A percentile compares a stretch with the other conserved stretches of the same genome.
These are phyloP conservation scores for Jimgerdemannia lactiflua DNA, from an alignment of 192 early-diverging fungal species.

Conservation along the genomic window DNA sequence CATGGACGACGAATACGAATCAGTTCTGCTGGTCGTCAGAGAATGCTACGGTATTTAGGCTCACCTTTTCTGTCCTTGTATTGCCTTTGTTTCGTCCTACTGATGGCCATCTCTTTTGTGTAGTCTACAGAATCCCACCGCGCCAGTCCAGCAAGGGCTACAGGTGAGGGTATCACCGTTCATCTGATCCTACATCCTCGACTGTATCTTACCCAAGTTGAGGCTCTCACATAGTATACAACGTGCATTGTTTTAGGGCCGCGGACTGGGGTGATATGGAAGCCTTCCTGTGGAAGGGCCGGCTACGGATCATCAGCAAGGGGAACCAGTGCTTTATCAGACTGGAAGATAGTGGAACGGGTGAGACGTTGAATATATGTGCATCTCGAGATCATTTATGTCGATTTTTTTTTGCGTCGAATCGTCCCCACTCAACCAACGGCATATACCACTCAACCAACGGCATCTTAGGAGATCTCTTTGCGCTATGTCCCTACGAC, in stretches of 20 bases:
- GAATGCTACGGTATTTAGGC: conserved; percentile 64
- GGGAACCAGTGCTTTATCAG: conserved; percentile 68
- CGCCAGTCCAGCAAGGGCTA: conserved; percentile 63
- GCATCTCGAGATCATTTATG: not conserved
- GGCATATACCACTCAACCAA: not conserved
- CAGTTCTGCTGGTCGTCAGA: conserved; percentile 73
- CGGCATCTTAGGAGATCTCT: conserved; percentile 63
- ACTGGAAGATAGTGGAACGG: conserved; percentile 64
- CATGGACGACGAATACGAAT: conserved; percentile 69
- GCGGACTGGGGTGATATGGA: conserved; percentile 78
- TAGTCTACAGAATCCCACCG: conserved; percentile 71
- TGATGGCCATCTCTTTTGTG: not conserved
- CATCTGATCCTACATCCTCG: not conserved
- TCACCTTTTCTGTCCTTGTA: not conserved
- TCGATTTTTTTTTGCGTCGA: not conserved
- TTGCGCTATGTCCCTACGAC: conserved; percentile 77
- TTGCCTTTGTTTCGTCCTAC: not conserved
- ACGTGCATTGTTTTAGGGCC: conserved; percentile 42
- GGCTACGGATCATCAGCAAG: conserved; percentile 66
- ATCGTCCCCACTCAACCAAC: not conserved
- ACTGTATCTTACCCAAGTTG: not conserved
- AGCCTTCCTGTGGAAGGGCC: conserved; percentile 75
- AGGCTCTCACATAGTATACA: not conserved
- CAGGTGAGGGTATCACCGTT: conserved; percentile 30
- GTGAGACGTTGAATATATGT: conserved; percentile 7